Evolutionary conservation across 2,329 filamentous ascomycete species (phyloP), one percentile per base, ranked within the genome.

Genomic region (Graphilbum ipis-grandicollis): DNA sequence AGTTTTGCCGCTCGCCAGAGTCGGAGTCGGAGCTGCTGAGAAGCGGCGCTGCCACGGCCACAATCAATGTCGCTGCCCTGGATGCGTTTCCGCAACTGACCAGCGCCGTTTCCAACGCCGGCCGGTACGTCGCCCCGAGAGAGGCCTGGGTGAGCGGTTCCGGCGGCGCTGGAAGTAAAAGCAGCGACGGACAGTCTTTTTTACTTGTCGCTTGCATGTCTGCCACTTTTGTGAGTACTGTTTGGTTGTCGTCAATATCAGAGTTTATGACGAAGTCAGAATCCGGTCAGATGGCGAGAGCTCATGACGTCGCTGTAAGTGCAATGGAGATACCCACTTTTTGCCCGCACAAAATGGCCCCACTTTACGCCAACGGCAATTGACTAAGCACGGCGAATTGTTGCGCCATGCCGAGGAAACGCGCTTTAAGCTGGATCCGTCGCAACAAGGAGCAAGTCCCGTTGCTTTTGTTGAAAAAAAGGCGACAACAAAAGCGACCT

Each of bases 131-230:
- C 22, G 66, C 64, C 41, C 60, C 63, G 42, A 83, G 58, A 1
- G 65, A 52, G 10, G 57, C 50, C 33, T 63, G 58, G 13, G 58
- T 63, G 34, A 65, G 57, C 9, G 72, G 69, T 22, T 62, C 58
- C 21, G 76, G 74, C 34, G 76, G 72, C 31, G 68, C 63, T 15
- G 79, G 69, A 37, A 83, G 60, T 14, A 83, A 61, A 26, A 83
- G 62, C 19, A 78, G 60, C 34, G 67, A 70, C 3, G 65, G 60
- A 18, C 55, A 49, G 14, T 48, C n/a, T n/a, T n/a, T n/a, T n/a
- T n/a, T n/a, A n/a, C n/a, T n/a, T n/a, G n/a, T n/a, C n/a, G n/a
- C n/a, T n/a, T n/a, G n/a, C n/a, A n/a, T n/a, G n/a, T n/a, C n/a
- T n/a, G n/a, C n/a, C n/a, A n/a, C n/a, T n/a, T n/a, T n/a, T n/a